Evolutionary conservation across 2,329 filamentous ascomycete species (phyloP).

Genomic region (Alternaria novae-zelandiae): DNA sequence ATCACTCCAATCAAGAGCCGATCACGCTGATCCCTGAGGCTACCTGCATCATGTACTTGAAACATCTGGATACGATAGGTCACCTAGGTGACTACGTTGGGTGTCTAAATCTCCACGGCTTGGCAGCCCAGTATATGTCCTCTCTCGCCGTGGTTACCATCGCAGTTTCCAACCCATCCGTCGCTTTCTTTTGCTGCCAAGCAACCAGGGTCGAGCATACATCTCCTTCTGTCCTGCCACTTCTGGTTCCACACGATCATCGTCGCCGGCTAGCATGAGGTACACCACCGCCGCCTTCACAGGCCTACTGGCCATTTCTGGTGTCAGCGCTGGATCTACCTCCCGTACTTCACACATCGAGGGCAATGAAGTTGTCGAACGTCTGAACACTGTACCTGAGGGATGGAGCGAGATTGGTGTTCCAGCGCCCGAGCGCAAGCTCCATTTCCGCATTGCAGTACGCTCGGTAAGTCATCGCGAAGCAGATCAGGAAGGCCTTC

Average conservation of each 20-base stretch:
- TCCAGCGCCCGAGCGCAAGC: constrained; percentile 37
- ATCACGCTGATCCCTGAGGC: background rate
- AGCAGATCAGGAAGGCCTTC: background rate
- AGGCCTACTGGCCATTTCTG: constrained; percentile 42
- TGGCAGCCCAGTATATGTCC: constrained; percentile 7
- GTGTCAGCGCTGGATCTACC: constrained; percentile 30
- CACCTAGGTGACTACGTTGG: background rate
- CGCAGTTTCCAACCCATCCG: background rate
- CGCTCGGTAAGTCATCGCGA: constrained; percentile 40
- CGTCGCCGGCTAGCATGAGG: constrained; percentile 31
- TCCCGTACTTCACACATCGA: constrained; percentile 33
- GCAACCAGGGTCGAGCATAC: background rate
- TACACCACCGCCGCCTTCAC: constrained; percentile 36
- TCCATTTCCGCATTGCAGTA: constrained; percentile 50
- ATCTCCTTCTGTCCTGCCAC: background rate
- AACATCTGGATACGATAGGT: background rate
- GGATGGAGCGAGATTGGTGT: constrained; percentile 46
- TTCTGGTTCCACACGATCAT: background rate
- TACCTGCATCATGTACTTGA: background rate
- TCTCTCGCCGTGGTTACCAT: background rate
- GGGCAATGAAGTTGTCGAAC: constrained; percentile 38
- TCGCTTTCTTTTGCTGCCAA: background rate
- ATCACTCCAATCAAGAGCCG: background rate
- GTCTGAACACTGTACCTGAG: constrained; percentile 40
- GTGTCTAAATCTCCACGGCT: background rate